These are phyloP conservation scores for Magnolia kwangsiensis DNA, from an alignment of 164 flowering plant genomes.

Conservation along the genomic window DNA sequence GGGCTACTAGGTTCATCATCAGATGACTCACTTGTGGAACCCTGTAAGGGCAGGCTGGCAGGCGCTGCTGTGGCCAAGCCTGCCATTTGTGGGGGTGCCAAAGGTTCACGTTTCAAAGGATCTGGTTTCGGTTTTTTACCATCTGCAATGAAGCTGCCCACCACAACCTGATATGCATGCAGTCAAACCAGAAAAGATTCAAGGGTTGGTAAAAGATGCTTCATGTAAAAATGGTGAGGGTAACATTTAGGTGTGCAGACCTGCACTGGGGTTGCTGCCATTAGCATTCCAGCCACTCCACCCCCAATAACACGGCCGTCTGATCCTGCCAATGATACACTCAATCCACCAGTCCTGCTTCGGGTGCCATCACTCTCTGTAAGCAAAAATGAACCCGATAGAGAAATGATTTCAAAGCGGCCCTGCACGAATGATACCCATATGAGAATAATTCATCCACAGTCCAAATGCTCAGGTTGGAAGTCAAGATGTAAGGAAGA, in stretches of 20 bases:
- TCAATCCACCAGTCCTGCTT: conserved; percentile 55
- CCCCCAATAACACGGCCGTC: conserved; percentile 84
- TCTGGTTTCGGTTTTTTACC: conserved; percentile 48
- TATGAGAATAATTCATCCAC: background rate
- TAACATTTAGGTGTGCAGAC: conserved; percentile 24
- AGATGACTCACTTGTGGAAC: conserved; percentile 57
- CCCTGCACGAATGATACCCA: conserved; percentile 50
- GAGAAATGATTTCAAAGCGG: conserved; percentile 70
- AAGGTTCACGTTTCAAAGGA: conserved; percentile 25
- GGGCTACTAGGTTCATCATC: conserved; percentile 62
- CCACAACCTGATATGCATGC: conserved; percentile 48
- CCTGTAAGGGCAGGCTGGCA: conserved; percentile 51
- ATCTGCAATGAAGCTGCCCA: conserved; percentile 68
- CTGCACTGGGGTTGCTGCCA: conserved; percentile 81
- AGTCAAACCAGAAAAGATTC: background rate
- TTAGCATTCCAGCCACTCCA: conserved; percentile 70
- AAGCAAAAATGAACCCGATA: conserved; percentile 63
- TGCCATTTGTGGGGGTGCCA: conserved; percentile 45
- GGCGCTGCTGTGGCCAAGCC: conserved; percentile 39
- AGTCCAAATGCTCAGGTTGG: background rate
- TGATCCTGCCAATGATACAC: conserved; percentile 69
- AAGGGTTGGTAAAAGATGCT: background rate
- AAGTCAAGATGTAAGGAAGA: background rate
- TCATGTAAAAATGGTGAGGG: background rate
- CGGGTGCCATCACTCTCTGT: conserved; percentile 51